These are phyloP conservation scores for Macrophomina pseudophaseolina DNA, from an alignment of 2,329 filamentous ascomycete species.

Conservation along the genomic window DNA sequence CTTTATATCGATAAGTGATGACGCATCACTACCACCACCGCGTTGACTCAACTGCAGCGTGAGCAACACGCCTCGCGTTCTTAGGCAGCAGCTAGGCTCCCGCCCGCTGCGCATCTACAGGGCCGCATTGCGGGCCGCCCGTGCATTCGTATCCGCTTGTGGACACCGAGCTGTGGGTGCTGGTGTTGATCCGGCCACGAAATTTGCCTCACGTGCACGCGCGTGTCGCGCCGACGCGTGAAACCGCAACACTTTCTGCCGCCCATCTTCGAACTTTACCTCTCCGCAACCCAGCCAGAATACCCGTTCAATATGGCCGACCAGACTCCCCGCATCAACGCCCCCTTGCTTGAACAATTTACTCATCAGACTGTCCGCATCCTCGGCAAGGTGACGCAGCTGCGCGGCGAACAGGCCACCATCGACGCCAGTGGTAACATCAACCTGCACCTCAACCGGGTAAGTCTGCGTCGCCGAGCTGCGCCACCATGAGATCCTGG, in stretches of 20 bases:
- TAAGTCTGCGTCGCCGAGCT: constrained; percentile 47
- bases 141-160: neutral
- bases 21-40: constrained; percentile 12
- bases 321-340: constrained; percentile 81
- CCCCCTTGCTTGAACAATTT: constrained; percentile 78
- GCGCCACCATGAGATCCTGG: neutral
- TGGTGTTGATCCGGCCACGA: neutral
- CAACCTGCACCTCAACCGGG: constrained; percentile 74
- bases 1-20: constrained; percentile 22
- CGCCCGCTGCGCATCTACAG: neutral
- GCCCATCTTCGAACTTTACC: neutral
- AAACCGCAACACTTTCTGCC: constrained; percentile 1
- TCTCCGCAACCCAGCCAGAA: neutral
- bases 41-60: constrained; percentile 18
- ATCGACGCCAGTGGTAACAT: constrained; percentile 81
- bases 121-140: neutral
- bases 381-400: constrained; percentile 80
- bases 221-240: constrained; percentile 12
- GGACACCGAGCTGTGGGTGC: too few species aligned
- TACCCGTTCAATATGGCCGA: constrained; percentile 63
- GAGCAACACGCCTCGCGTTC: neutral
- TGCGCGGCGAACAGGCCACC: constrained; percentile 79
- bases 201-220: constrained; percentile 8
- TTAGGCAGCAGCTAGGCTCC: neutral
- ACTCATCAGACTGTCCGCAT: constrained; percentile 75